phyloP scores from a whole-genome alignment of 1,284 basidiomycete genomes.

The Cryptococcus jaspeensis region DNA sequence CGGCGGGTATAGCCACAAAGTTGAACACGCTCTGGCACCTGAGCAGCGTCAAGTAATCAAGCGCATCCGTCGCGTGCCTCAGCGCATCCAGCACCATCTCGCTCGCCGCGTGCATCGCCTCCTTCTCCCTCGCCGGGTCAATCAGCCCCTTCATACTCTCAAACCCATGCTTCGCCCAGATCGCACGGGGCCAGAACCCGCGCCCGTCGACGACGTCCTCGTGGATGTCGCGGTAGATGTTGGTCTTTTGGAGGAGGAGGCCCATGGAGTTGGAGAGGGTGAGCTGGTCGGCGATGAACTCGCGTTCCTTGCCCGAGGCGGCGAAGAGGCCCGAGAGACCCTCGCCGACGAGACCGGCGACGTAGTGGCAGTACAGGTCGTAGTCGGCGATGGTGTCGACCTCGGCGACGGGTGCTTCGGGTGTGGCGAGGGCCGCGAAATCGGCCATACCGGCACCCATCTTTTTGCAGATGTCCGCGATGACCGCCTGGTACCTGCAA shows the following conservation, averaged over 20 bases:
- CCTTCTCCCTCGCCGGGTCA: constrained; percentile 57
- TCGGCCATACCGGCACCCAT: constrained; percentile 97
- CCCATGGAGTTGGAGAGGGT: constrained; percentile 94
- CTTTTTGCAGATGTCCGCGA: constrained; percentile 75
- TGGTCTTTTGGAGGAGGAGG: constrained; percentile 95
- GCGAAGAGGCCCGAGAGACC: constrained; percentile 89
- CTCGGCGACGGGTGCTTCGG: constrained; percentile 64
- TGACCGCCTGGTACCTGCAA: constrained; percentile 73
- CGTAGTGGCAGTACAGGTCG: constrained; percentile 98
- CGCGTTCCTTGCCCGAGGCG: constrained; percentile 78
- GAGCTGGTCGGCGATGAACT: constrained; percentile 75
- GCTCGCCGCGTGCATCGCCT: constrained; percentile 75
- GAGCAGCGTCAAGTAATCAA: constrained; percentile 87
- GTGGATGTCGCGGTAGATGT: constrained; percentile 93
- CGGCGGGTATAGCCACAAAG: constrained; percentile 92
- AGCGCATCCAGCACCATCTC: constrained; percentile 90
- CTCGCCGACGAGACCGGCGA: constrained; percentile 96
- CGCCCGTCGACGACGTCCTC: constrained; percentile 86
- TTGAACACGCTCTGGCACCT: constrained; percentile 93
- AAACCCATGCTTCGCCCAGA: constrained; percentile 80
- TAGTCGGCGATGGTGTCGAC: constrained; percentile 78
- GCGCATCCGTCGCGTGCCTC: constrained; percentile 74
- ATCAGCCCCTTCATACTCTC: constrained; percentile 51
- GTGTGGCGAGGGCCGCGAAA: constrained; percentile 78
- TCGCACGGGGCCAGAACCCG: constrained; percentile 93